Base-by-base conservation (phyloP, 495 filamentous ascomycete genomes). In the Talaromyces wortmannii region DNA sequence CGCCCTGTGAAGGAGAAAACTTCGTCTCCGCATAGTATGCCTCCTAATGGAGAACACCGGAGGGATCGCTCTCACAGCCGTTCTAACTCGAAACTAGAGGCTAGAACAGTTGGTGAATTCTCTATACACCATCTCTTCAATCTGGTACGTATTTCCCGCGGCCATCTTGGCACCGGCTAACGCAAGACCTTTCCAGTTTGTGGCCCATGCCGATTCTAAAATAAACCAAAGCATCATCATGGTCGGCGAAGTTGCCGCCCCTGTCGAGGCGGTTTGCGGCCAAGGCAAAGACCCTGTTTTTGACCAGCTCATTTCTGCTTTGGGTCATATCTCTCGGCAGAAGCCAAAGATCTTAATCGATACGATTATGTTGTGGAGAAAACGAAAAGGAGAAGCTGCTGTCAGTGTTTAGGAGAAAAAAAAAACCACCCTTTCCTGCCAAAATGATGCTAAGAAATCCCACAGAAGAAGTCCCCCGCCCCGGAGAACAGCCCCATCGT, bases 321-420 rank as follows among this genome's bases (percentile, higher is more conserved):
- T 97, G 47, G 94, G 94, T 23, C 90, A 92, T 67, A 95, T 99
- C 63, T 90, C 91, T 52, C 87, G 90, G 32, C 86, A 88, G 61
- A 96, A 97, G 61, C 95, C 94, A 5, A 96, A 92, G 61, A 88
- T 90, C n/a, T 69, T 98, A 52, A 96, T 98, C 60, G 92, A 97
- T 69, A 90, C 90, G 8, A 87, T 97, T 58, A 97, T 98, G 90
- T 82, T 91, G 17, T 98, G 94, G 94, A 82, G 95, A 43, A 96
- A 96, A 67, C 85, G 81, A 43, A 96, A 96, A 71, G 92, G 91
- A 60, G 94, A 97, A 70, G 84, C 89, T 10, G 89, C 91, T 30
- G 82, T 79, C 48, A 66, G 68, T 16, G 81, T 81, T 29, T 76
- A 83, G 45, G 73, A 76, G 36, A 84, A 84, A 52, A 83, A 87